Percentiles rank a stretch among this genome's conserved stretches.
phyloP scores from a whole-genome alignment of 2,329 filamentous ascomycete species.

The Fusarium beomiforme region DNA sequence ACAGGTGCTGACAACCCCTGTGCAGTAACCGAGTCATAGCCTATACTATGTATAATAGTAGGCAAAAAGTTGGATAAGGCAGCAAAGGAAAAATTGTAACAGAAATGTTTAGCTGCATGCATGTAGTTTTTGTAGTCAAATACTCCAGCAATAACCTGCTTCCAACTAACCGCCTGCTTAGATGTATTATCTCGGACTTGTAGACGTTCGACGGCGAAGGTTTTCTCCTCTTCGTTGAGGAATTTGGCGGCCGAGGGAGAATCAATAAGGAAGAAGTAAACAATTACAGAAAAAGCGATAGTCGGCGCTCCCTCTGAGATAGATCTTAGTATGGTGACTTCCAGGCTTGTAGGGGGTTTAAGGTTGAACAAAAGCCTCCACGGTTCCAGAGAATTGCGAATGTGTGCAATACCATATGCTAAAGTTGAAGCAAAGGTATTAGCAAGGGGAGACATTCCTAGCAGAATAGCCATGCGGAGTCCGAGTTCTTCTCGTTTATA shows the following conservation, averaged over 20 bases:
- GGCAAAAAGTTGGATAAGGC: conserved; percentile 28
- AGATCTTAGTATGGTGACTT: background rate
- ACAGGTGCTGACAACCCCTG: conserved; percentile 21
- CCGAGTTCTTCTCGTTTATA: conserved; percentile 23
- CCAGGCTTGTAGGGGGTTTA: fast-evolving
- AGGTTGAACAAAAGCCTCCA: conserved; percentile 22
- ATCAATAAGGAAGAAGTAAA: conserved; percentile 30
- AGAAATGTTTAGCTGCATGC: conserved; percentile 29
- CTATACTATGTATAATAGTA: conserved; percentile 17
- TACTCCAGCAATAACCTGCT: conserved; percentile 18
- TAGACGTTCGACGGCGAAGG: background rate
- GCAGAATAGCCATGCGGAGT: conserved; percentile 12
- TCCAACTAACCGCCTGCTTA: conserved; percentile 19
- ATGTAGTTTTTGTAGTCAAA: conserved; percentile 29
- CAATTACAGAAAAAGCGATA: conserved; percentile 9
- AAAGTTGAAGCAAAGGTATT: conserved; percentile 26
- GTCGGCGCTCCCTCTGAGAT: conserved; percentile 18
- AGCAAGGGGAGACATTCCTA: conserved; percentile 28
- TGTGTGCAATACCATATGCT: conserved; percentile 25
- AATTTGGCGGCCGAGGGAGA: conserved; percentile 18
- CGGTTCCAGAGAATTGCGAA: conserved; percentile 12
- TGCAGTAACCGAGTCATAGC: conserved; percentile 6
- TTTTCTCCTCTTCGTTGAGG: conserved; percentile 3
- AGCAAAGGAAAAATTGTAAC: conserved; percentile 34
- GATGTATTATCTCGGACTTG: conserved; percentile 1